Conservation (phyloP, 305 asterid genomes). For the Petunia hybrid region DNA sequence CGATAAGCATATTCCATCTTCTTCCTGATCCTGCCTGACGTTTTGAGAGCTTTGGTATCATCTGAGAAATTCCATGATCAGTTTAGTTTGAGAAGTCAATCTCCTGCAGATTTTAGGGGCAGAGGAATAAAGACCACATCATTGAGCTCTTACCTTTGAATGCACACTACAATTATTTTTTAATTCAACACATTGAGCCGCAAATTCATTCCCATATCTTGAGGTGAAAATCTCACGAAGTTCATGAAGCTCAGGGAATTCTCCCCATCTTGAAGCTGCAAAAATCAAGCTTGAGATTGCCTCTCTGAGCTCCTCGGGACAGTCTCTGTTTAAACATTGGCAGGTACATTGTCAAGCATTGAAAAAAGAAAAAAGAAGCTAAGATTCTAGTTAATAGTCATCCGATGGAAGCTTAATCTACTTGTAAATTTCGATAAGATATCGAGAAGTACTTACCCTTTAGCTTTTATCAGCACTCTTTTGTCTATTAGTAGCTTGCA, state of each 20-base stretch:
- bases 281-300: constrained; percentile 52
- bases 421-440: constrained; percentile 2
- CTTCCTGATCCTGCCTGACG: constrained; percentile 15
- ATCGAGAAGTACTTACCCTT: constrained; percentile 34
- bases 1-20: constrained; percentile 21
- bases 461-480: constrained; percentile 30
- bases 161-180: constrained; percentile 47
- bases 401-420: not conserved
- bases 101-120: not conserved
- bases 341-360: not conserved
- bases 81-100: not conserved
- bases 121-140: not conserved
- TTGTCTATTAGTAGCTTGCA: constrained; percentile 42
- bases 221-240: constrained; percentile 51
- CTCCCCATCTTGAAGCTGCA: constrained; percentile 67
- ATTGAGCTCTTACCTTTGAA: constrained; percentile 49
- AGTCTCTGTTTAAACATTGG: constrained; percentile 40
- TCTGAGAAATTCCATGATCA: constrained; percentile 25
- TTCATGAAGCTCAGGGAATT: constrained; percentile 66
- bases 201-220: constrained; percentile 55
- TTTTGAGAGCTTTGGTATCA: constrained; percentile 32
- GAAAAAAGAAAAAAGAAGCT: not conserved
- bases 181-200: constrained; percentile 47
- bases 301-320: constrained; percentile 56
- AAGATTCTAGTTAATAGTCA: not conserved